Evolutionary conservation across 1,139 yeast species (phyloP), one percentile per base, ranked within the genome.

Genomic region (Debaryomyces subglobosus): DNA sequence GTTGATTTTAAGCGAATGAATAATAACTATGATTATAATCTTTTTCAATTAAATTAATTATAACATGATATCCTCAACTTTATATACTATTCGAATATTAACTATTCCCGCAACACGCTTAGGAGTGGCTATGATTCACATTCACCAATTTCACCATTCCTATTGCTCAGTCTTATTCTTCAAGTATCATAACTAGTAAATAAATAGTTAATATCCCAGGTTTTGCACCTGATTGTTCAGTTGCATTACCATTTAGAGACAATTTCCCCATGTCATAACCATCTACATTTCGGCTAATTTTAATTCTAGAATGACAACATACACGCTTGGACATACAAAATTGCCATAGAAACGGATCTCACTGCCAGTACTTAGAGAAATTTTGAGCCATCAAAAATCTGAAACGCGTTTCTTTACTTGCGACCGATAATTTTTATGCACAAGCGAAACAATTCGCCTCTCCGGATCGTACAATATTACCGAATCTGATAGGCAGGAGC

Each of bases 1-100:
- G 29, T 24, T 48, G 32, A 44, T 37, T 18, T 29, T 42, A 44
- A 48, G 45, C 51, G 49, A 48, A 40, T 33, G 47, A 44, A 41
- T 42, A 44, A 5, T 39, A 40, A 27, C 25, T 27, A 8, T 12
- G 12, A 20, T 12, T 12, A 16, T 21, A 21, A 21, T 12, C 5
- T 27, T 18, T 1, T 30, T 16, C 21, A 30, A 27, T 12, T 12
- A 18, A 21, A 12, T 13, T 7, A 15, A 20, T 15, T 18, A 10
- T 20, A 30, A 13, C 43, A 27, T 10, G 24, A 21, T 29, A 40
- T 40, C 16, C 20, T 16, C 36, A 20, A 9, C 43, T 21, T 40
- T 40, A 30, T 40, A 40, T 40, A 40, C 8, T 29, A 29, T 30
- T 40, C 18, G 13, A 12, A 3, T 15, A 15, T 15, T 6, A 7